A percentile compares a stretch with the other conserved stretches of the same genome.
These are phyloP conservation scores for Nicotiana otophora DNA, from an alignment of 257 asterid species.

Conservation along the genomic window DNA sequence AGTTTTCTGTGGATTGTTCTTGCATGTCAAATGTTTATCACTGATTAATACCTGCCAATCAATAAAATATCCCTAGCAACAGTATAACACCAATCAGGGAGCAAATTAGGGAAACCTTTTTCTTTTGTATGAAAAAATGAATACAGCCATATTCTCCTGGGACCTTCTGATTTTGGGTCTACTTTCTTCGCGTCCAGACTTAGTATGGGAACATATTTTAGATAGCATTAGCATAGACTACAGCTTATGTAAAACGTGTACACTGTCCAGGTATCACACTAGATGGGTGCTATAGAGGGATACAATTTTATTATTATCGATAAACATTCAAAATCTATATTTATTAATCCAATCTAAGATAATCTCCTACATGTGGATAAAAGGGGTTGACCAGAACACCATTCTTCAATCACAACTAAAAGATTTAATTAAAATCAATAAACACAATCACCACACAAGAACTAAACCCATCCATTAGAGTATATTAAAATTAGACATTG, in stretches of 20 bases:
- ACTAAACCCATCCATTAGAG: neutral
- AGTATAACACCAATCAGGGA: neutral
- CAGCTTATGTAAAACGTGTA: neutral
- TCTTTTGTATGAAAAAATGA: neutral
- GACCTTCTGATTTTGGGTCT: neutral
- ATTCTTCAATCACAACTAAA: neutral
- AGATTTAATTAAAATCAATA: neutral
- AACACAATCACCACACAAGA: neutral
- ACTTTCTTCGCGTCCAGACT: neutral
- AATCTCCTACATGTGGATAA: neutral
- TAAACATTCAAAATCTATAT: neutral
- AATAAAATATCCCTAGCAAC: neutral
- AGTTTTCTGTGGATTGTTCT: neutral
- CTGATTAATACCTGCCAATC: neutral
- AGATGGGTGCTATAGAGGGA: neutral
- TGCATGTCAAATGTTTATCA: neutral
- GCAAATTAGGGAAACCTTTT: neutral
- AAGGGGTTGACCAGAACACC: neutral
- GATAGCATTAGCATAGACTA: neutral
- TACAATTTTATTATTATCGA: neutral
- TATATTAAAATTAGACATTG: neutral
- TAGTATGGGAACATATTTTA: neutral
- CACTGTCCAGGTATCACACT: neutral
- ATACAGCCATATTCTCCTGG: neutral
- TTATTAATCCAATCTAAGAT: neutral